phyloP scores from a whole-genome alignment of 1,284 basidiomycete species.

The Ustilago hordei region DNA sequence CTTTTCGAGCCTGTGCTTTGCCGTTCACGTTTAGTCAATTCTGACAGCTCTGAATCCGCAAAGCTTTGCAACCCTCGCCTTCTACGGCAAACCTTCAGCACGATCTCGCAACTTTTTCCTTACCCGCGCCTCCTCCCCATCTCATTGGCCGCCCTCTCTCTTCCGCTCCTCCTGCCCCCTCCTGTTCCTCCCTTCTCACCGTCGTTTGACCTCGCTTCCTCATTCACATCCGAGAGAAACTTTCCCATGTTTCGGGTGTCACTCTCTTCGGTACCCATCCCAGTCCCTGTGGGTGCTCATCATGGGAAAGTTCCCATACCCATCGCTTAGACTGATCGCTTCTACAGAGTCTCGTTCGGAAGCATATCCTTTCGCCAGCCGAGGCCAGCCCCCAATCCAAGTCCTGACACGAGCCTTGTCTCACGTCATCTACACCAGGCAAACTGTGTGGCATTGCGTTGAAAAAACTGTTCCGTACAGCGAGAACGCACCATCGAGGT shows the following conservation, averaged over 20 bases:
- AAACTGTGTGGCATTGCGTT: not conserved
- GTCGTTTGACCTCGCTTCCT: not conserved
- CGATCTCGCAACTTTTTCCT: not conserved
- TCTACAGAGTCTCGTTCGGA: not conserved
- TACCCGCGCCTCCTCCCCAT: not conserved
- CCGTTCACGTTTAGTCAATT: not conserved
- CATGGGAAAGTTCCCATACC: slow-evolving; percentile 27
- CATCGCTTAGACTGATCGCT: slow-evolving; percentile 8
- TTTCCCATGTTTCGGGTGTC: slow-evolving; percentile 6
- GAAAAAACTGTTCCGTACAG: not conserved
- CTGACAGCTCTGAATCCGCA: not conserved
- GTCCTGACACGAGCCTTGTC: not conserved
- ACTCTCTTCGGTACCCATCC: not conserved
- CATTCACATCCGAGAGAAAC: not conserved
- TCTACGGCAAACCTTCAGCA: not conserved
- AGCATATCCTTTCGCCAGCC: not conserved
- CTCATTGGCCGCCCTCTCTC: not conserved
- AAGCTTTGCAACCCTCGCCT: not conserved
- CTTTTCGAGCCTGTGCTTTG: not conserved
- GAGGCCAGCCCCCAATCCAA: slow-evolving; percentile 10
- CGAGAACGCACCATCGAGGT: not conserved
- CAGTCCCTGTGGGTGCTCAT: not conserved
- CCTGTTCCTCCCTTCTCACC: not conserved
- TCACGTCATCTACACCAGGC: not conserved
- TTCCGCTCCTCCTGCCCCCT: not conserved